Percentiles rank a stretch among this genome's conserved stretches.
phyloP scores from a whole-genome alignment of 768 basidiomycete species.

The Mycena vulgaris region DNA sequence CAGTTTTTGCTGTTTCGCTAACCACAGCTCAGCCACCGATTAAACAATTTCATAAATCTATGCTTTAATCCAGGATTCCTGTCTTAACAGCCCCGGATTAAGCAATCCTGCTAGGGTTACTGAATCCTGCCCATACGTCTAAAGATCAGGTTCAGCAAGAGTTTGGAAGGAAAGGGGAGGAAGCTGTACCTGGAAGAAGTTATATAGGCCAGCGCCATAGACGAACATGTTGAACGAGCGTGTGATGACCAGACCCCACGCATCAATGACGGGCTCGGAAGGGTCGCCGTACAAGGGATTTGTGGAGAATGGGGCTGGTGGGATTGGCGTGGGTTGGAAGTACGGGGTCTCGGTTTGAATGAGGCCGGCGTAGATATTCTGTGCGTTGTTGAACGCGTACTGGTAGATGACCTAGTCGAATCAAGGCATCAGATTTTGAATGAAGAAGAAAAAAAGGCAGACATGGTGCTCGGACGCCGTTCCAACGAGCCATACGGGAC shows the following conservation, averaged over 20 bases:
- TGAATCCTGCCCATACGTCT: not conserved
- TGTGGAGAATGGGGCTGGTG: constrained; percentile 58
- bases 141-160: not conserved
- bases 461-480: too few relatives aligned
- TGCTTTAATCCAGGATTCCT: too few relatives aligned
- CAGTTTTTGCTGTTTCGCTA: too few relatives aligned
- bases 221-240: constrained; percentile 60
- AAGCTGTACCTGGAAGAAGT: constrained; percentile 66
- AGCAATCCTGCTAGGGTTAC: not conserved
- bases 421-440: too few relatives aligned
- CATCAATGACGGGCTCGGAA: constrained; percentile 32
- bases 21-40: too few relatives aligned
- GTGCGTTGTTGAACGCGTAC: constrained; percentile 55
- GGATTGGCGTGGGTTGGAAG: constrained; percentile 63
- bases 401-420: too few relatives aligned
- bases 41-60: too few relatives aligned
- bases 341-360: constrained; percentile 72
- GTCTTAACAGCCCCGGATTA: too few relatives aligned
- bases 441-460: too few relatives aligned
- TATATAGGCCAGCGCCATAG: constrained; percentile 69
- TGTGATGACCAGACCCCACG: constrained; percentile 62
- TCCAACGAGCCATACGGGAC: too few relatives aligned
- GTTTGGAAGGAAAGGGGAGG: constrained; percentile 34
- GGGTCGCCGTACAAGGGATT: constrained; percentile 53
- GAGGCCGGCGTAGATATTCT: constrained; percentile 66